phyloP scores from a whole-genome alignment of 2,329 filamentous ascomycete species.

The Cladorrhinum sp. region DNA sequence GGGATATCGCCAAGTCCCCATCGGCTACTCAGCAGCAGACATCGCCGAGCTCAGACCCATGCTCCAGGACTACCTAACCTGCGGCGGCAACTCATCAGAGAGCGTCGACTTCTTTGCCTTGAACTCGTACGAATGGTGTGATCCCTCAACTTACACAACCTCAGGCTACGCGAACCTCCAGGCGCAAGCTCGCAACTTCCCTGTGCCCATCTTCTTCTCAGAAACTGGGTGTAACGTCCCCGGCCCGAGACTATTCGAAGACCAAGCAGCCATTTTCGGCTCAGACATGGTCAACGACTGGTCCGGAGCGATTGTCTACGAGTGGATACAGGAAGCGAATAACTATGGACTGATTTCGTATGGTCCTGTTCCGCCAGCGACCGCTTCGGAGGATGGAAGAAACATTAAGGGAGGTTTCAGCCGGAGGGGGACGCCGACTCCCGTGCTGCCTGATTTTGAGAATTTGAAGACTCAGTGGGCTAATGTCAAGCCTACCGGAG shows the following conservation, averaged over 20 bases:
- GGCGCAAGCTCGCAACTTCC: constrained; percentile 64
- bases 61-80: constrained; percentile 72
- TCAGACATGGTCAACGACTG: constrained; percentile 64
- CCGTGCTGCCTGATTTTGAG: constrained; percentile 70
- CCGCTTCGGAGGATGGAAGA: constrained; percentile 45
- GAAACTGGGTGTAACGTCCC: constrained; percentile 79
- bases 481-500: constrained; percentile 65
- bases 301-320: constrained; percentile 82
- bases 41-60: constrained; percentile 65
- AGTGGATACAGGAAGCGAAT: constrained; percentile 85
- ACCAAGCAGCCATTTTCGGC: constrained; percentile 76
- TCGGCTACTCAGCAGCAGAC: constrained; percentile 86
- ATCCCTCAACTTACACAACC: constrained; percentile 51
- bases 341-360: constrained; percentile 80
- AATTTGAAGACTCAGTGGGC: constrained; percentile 78
- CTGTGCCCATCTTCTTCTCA: constrained; percentile 85
- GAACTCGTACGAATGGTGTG: constrained; percentile 84
- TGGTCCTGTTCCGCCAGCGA: constrained; percentile 54
- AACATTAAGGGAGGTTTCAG: constrained; percentile 62
- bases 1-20: constrained; percentile 74
- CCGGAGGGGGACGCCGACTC: constrained; percentile 69
- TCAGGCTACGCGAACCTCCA: constrained; percentile 71
- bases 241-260: constrained; percentile 60
- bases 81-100: constrained; percentile 65
- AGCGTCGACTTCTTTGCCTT: constrained; percentile 79